Evolutionary conservation across 306 rosid species (phyloP).

Genomic region (Lithocarpus polystachyus): DNA sequence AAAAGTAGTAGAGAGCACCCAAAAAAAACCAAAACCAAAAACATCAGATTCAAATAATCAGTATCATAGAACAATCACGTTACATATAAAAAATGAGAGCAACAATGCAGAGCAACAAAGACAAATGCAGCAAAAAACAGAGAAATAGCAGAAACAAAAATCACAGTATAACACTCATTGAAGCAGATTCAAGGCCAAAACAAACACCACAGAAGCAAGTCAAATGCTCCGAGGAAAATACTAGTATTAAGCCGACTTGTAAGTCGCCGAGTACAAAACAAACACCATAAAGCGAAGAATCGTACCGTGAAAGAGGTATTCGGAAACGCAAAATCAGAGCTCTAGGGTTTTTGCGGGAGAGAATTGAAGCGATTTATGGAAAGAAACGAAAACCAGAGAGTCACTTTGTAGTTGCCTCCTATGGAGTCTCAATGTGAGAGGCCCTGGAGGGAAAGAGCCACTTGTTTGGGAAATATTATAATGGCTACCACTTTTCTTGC

Average conservation of each 20-base stretch:
- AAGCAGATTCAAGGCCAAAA: background rate
- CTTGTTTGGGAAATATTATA: background rate
- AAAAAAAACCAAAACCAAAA: background rate
- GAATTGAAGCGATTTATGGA: too few relatives aligned
- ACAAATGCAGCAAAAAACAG: slow-evolving; percentile 14
- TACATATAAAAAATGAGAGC: background rate
- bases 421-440: too few relatives aligned
- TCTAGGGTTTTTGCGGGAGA: too few relatives aligned
- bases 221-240: background rate
- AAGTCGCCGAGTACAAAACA: background rate
- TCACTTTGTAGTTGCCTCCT: too few relatives aligned
- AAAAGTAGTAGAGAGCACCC: too few relatives aligned
- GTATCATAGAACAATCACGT: background rate
- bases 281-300: background rate
- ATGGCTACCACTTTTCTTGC: too few relatives aligned
- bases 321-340: too few relatives aligned
- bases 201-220: background rate
- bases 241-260: background rate
- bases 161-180: background rate
- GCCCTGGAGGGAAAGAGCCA: background rate
- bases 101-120: background rate
- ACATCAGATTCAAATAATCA: background rate
- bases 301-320: too few relatives aligned
- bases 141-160: background rate
- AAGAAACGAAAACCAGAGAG: too few relatives aligned